Evolutionary conservation across 345 rosid genomes (phyloP), one percentile per base, ranked within the genome.

Genomic region (Heritiera fomes): DNA sequence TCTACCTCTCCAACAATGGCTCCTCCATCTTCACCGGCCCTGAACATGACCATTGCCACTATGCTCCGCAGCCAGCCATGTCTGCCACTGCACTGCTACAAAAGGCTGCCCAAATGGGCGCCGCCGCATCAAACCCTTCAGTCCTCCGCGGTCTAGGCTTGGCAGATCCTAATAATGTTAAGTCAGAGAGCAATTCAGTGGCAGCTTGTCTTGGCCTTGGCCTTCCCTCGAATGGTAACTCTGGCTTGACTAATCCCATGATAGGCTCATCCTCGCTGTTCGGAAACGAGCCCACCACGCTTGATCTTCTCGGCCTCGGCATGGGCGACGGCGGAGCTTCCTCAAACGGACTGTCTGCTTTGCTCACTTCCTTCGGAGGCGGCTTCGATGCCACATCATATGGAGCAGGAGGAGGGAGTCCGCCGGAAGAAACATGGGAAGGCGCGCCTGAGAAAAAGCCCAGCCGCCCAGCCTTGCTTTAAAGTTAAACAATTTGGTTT

Each of bases 41-140:
- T 8, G 82, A 80, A 34, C 84, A 85, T 30, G 86, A 80, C 30
- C 84, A 74, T 59, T 80, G 18, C 77, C 86, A 79, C 73, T 85
- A 87, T 43, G 38, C 81, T 6, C 80, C 81, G 11, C 92, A 81
- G 69, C 91, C 97, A 0, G 85, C 97, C 5, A 92, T 96, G 94
- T 94, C 99, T 1, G 99, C 99, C 17, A 96, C 99, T 0, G 99
- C 99, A 52, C 81, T 96, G 87, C 97, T 96, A 58, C 97, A 96
- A 63, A 96, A 91, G 67, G 99, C 99, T 53, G 99, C 98, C 14
- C 95, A 92, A 80, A 88, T 96, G 90, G 99, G 97, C 32, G 88
- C 97, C 8, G 62, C 94, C 2, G 83, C 94, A 34, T 88, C 97
- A 2, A 88, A 80, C 78, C 63, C 85, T 0, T 88, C 90, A 0